phyloP scores from a whole-genome alignment of 768 basidiomycete species.

The Pisolithus sp. region DNA sequence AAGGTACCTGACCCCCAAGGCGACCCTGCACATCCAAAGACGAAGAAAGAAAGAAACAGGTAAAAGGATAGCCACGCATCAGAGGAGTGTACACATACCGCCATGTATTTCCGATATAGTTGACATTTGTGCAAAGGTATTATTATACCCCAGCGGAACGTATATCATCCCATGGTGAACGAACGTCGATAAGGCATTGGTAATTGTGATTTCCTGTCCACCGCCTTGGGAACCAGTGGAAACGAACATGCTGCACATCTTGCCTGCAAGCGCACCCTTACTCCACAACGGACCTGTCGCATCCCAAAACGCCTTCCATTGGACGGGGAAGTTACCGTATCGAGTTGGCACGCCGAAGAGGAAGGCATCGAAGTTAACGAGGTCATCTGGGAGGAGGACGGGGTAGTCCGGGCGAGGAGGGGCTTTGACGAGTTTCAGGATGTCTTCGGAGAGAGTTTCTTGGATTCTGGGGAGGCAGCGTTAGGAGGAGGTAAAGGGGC shows the following conservation, averaged over 20 bases:
- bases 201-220: conserved; percentile 38
- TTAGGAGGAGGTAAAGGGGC: background rate
- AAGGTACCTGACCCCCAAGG: conserved; percentile 80
- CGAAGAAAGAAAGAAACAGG: background rate
- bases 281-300: conserved; percentile 42
- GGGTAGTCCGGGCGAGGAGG: conserved; percentile 70
- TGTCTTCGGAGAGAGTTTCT: conserved; percentile 73
- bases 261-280: conserved; percentile 37
- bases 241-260: conserved; percentile 42
- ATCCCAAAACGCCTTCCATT: conserved; percentile 41
- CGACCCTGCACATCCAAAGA: conserved; percentile 42
- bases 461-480: conserved; percentile 44
- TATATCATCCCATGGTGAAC: conserved; percentile 50
- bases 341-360: conserved; percentile 40
- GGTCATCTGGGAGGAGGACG: conserved; percentile 23
- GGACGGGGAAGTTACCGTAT: conserved; percentile 33
- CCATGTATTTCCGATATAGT: conserved; percentile 41
- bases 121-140: conserved; percentile 33
- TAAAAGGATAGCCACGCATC: background rate
- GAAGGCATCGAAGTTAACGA: conserved; percentile 31
- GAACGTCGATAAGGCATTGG: conserved; percentile 38
- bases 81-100: conserved; percentile 26
- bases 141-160: conserved; percentile 48
- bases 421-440: conserved; percentile 65
- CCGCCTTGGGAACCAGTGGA: conserved; percentile 42